Base-by-base conservation (phyloP, 768 basidiomycete genomes). In the Russula sp. region DNA sequence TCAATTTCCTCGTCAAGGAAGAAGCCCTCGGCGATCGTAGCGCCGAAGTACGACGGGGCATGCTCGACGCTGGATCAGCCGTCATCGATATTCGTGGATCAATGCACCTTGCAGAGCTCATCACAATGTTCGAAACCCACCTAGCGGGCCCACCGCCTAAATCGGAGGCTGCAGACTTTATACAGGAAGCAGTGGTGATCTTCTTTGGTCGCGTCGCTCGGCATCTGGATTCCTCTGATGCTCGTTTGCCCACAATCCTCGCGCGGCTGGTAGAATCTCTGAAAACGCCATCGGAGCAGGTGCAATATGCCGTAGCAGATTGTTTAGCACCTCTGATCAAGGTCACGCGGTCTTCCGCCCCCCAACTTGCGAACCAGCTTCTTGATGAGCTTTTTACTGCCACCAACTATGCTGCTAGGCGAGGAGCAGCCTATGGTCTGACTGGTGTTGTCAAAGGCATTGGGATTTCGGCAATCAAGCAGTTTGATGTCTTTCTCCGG, bases 401-500 rank as follows among this genome's bases (percentile, higher is more conserved):
- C 5, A 77, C 83, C 8, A 98, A 94, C 71, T 98, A 99, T 70
- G 96, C 92, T 10, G 81, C 83, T 54, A 83, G 97, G n/a, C 83
- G 96, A n/a, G 97, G 97, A 36, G 95, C 96, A 1, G 95, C 96
- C 1, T 98, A 98, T 72, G 97, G 96, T 45, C 75, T 99, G 20
- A 93, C 96, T 2, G 97, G 97, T 32, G 83, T 92, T 46, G 80
- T 98, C 70, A 90, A 89, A 69, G 97, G 97, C n/a, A 81, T 86
- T 1, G 97, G 97, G 1, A 83, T 98, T 34, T 78, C 83, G 0
- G 83, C 86, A 0, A 83, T 98, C 76, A 93, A 94, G 71, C 86
- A 93, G 70, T 89, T 87, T 70, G 78, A 87, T 56, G 76, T 98
- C 46, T 83, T 97, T 65, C 76, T 76, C 10, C 84, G 88, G 22